These are phyloP conservation scores for Wickerhamomyces queroliae DNA, from an alignment of 805 yeast genomes.

Conservation along the genomic window DNA sequence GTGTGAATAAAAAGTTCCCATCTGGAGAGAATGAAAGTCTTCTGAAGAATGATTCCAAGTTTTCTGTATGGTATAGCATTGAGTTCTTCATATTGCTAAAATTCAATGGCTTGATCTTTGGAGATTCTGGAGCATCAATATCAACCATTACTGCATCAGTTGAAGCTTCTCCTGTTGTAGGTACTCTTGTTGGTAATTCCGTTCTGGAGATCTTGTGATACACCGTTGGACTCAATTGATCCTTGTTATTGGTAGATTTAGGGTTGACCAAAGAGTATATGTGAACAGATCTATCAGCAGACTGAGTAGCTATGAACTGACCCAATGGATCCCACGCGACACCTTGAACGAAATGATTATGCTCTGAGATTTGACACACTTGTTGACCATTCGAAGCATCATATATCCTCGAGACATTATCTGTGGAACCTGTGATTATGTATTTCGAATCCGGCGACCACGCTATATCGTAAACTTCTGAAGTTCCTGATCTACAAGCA, in stretches of 20 bases:
- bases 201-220: constrained; percentile 47
- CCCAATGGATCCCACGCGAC: constrained; percentile 91
- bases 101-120: no score
- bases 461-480: constrained; percentile 84
- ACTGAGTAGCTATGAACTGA: constrained; percentile 75
- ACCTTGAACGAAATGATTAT: constrained; percentile 91
- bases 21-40: constrained; percentile 85
- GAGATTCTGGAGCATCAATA: no score
- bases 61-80: constrained; percentile 73
- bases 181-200: constrained; percentile 47
- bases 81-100: constrained; percentile 26
- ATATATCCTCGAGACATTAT: constrained; percentile 71
- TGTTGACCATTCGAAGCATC: constrained; percentile 50
- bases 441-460: constrained; percentile 87
- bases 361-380: constrained; percentile 60
- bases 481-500: constrained; percentile 50
- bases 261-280: constrained; percentile 43
- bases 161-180: no score
- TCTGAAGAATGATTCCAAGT: constrained; percentile 86
- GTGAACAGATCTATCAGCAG: constrained; percentile 81
- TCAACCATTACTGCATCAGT: no score
- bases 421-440: constrained; percentile 89
- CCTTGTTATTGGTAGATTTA: no score
- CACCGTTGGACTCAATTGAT: constrained; percentile 31
- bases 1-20: constrained; percentile 74